phyloP scores from a whole-genome alignment of 2,329 filamentous ascomycete species.

The Fusarium nodosum region DNA sequence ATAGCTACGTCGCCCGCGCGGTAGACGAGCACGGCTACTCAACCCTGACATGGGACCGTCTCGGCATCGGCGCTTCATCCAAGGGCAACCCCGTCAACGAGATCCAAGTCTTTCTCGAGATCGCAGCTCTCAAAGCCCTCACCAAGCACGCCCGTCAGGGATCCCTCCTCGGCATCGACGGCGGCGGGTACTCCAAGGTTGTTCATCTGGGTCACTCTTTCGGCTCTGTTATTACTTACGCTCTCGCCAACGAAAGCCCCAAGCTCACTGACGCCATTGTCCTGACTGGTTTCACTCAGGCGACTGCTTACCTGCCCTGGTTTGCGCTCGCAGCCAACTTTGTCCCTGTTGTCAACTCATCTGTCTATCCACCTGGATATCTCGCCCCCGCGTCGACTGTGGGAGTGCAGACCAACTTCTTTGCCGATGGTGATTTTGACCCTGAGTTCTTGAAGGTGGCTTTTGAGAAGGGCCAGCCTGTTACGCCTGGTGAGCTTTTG shows the following conservation, averaged over 20 bases:
- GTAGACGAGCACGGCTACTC: conserved; percentile 68
- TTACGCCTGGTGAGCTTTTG: conserved; percentile 70
- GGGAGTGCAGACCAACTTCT: conserved; percentile 66
- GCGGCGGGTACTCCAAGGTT: conserved; percentile 57
- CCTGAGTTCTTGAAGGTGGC: conserved; percentile 63
- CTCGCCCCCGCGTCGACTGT: conserved; percentile 61
- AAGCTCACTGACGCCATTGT: conserved; percentile 69
- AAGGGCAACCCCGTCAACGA: conserved; percentile 71
- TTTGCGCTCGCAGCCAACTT: conserved; percentile 64
- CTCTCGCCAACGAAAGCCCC: conserved; percentile 65
- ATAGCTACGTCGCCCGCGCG: conserved; percentile 71
- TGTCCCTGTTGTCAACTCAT: conserved; percentile 57
- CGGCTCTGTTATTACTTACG: conserved; percentile 70
- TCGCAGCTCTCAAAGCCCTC: conserved; percentile 68
- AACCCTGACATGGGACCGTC: conserved; percentile 72
- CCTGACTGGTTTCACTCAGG: conserved; percentile 71
- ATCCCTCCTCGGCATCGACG: conserved; percentile 58
- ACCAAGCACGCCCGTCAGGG: conserved; percentile 64
- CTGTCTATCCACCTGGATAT: conserved; percentile 65
- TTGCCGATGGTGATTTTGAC: conserved; percentile 68
- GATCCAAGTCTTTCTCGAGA: conserved; percentile 70
- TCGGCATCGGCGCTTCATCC: conserved; percentile 70
- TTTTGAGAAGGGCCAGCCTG: conserved; percentile 66
- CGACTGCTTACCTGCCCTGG: conserved; percentile 58
- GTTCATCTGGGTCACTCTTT: conserved; percentile 75